These are phyloP conservation scores for Coccinonectria pachysandricola DNA, from an alignment of 2,329 filamentous ascomycete species.

Conservation along the genomic window DNA sequence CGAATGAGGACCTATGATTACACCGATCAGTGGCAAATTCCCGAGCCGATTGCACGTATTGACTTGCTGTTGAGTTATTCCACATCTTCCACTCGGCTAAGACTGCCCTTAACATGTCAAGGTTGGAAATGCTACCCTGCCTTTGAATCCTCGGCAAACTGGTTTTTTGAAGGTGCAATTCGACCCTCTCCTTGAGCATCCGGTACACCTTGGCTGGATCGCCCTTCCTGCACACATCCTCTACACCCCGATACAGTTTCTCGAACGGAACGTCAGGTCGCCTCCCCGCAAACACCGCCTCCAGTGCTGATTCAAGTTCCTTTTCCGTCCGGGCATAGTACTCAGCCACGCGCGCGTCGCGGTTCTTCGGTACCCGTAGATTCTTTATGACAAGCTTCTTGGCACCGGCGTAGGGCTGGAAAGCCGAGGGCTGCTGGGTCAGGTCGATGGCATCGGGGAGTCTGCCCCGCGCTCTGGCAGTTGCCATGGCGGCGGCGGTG, in stretches of 20 bases:
- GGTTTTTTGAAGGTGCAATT: constrained; percentile 52
- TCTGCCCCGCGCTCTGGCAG: constrained; percentile 29
- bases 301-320: constrained; percentile 64
- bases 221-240: constrained; percentile 79
- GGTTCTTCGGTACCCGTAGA: constrained; percentile 52
- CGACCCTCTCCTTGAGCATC: constrained; percentile 55
- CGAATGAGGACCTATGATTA: constrained; percentile 56
- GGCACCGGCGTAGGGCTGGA: constrained; percentile 66
- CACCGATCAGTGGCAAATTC: not conserved
- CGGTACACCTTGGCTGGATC: constrained; percentile 58
- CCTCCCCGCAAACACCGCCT: constrained; percentile 57
- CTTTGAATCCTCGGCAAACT: constrained; percentile 47
- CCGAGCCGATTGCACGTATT: not conserved
- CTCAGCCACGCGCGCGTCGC: constrained; percentile 51
- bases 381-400: constrained; percentile 94
- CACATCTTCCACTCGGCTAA: constrained; percentile 61
- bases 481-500: constrained; percentile 22
- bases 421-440: constrained; percentile 30
- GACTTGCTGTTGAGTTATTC: constrained; percentile 62
- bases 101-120: constrained; percentile 51
- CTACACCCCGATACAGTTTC: constrained; percentile 78
- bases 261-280: constrained; percentile 68
- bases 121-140: constrained; percentile 40
- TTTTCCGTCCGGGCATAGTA: constrained; percentile 71
- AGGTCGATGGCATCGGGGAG: constrained; percentile 28